These are phyloP conservation scores for Parathielavia appendiculata DNA, from an alignment of 495 filamentous ascomycete genomes.

Conservation along the genomic window DNA sequence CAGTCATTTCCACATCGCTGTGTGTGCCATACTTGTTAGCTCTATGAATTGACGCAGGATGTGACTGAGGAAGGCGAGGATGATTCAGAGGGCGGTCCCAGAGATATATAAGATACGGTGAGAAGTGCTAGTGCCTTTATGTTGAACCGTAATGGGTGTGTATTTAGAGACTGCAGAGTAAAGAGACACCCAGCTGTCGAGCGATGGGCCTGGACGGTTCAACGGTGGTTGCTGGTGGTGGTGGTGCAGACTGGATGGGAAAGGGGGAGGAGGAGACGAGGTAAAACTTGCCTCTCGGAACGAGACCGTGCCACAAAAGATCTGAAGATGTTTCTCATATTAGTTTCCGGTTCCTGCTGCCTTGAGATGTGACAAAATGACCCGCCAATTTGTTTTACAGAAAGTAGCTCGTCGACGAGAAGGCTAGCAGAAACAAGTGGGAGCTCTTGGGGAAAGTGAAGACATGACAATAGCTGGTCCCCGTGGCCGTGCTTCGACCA, in stretches of 20 bases:
- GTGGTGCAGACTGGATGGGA: neutral
- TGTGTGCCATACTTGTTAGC: neutral
- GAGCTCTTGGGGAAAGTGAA: too few species aligned
- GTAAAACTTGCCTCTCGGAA: slow-evolving; percentile 4
- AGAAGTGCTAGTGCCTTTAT: too few species aligned
- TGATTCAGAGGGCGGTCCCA: neutral
- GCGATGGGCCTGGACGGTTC: too few species aligned
- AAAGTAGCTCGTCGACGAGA: neutral
- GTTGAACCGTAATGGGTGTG: too few species aligned
- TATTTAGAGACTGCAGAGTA: too few species aligned
- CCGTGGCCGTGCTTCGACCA: too few species aligned
- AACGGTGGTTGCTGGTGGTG: neutral
- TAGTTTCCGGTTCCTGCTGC: neutral
- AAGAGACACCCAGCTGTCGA: too few species aligned
- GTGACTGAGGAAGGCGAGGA: neutral
- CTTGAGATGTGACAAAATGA: neutral
- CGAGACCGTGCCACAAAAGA: neutral
- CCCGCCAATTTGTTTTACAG: neutral
- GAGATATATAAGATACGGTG: too few species aligned
- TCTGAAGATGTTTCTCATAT: neutral
- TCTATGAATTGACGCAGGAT: neutral
- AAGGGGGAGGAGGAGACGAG: neutral
- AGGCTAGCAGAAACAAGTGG: neutral
- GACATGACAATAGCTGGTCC: too few species aligned
- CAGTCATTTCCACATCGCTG: slow-evolving; percentile 3